Evolutionary conservation across 805 yeast genomes (phyloP).

Genomic region (Tetrapisispora taiwanensis): DNA sequence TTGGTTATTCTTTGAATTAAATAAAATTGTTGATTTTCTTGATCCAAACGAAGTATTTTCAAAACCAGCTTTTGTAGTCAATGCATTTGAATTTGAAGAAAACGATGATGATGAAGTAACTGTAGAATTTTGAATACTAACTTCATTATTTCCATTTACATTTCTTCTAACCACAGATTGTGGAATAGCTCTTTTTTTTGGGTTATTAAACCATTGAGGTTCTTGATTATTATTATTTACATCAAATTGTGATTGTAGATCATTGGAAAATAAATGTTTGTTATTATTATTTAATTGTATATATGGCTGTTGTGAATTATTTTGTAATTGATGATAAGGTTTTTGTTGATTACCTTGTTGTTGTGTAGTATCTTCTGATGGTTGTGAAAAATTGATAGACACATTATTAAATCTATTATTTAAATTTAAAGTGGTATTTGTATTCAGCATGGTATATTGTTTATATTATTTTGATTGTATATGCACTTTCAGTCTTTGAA

Average conservation of each 20-base stretch:
- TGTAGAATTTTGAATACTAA: background rate
- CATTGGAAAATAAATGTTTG: slow-evolving; percentile 1
- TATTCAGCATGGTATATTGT: slow-evolving; percentile 6
- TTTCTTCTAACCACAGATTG: slow-evolving; percentile 37
- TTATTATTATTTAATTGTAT: background rate
- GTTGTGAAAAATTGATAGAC: slow-evolving; percentile 15
- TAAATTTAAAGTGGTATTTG: slow-evolving; percentile 5
- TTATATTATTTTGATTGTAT: too few relatives aligned
- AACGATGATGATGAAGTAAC: slow-evolving; percentile 1
- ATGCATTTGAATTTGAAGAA: background rate
- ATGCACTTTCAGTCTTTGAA: too few relatives aligned
- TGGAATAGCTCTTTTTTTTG: slow-evolving; percentile 40
- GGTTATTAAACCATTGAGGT: slow-evolving; percentile 33
- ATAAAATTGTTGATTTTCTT: slow-evolving; percentile 16
- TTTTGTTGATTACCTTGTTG: slow-evolving; percentile 17
- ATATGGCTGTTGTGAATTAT: slow-evolving; percentile 1
- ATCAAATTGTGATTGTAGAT: slow-evolving; percentile 3
- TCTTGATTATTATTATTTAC: slow-evolving; percentile 9
- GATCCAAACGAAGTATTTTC: slow-evolving; percentile 33
- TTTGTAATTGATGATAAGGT: background rate
- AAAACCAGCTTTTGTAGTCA: slow-evolving; percentile 24
- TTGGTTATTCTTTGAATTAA: slow-evolving; percentile 5
- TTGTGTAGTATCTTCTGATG: background rate
- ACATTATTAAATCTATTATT: slow-evolving; percentile 16
- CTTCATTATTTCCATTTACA: slow-evolving; percentile 5